These are phyloP conservation scores for Linnemannia elongata DNA, from an alignment of 192 early-diverging fungal species.

Conservation along the genomic window DNA sequence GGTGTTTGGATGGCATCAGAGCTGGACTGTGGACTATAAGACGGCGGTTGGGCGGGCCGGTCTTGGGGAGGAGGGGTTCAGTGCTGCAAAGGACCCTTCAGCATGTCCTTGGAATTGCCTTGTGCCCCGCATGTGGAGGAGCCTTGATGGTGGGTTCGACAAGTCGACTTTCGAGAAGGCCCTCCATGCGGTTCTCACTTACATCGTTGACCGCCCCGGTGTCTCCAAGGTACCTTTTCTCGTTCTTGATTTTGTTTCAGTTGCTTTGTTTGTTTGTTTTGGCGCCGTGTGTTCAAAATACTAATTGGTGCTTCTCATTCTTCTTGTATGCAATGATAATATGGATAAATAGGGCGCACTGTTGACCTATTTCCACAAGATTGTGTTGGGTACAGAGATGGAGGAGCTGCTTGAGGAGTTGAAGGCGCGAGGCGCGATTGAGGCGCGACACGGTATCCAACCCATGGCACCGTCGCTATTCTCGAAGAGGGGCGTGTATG, in stretches of 20 bases:
- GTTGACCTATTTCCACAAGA: constrained; percentile 17
- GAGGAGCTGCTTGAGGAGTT: constrained; percentile 42
- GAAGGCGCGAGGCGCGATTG: constrained; percentile 22
- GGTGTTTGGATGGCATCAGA: constrained; percentile 37
- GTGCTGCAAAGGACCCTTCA: background rate
- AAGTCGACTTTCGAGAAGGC: constrained; percentile 29
- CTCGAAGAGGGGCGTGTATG: constrained; percentile 20
- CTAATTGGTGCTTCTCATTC: background rate
- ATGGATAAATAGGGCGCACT: constrained; percentile 24
- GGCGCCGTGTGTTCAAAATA: too few species aligned
- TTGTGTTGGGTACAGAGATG: constrained; percentile 33
- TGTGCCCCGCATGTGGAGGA: constrained; percentile 41
- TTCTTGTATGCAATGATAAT: background rate
- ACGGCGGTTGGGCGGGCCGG: background rate
- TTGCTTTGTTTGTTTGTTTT: too few species aligned
- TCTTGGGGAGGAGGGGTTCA: background rate
- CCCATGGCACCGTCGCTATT: constrained; percentile 25
- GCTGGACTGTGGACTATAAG: constrained; percentile 35
- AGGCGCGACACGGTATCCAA: constrained; percentile 11
- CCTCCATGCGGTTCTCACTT: constrained; percentile 33
- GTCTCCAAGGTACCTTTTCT: constrained; percentile 29
- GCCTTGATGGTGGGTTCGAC: constrained; percentile 22
- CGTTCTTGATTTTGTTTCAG: background rate
- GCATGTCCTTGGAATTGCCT: constrained; percentile 6
- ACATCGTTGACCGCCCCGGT: constrained; percentile 41